These are phyloP conservation scores for Corinectria fuckeliana DNA, from an alignment of 2,329 filamentous ascomycete species.

Conservation along the genomic window DNA sequence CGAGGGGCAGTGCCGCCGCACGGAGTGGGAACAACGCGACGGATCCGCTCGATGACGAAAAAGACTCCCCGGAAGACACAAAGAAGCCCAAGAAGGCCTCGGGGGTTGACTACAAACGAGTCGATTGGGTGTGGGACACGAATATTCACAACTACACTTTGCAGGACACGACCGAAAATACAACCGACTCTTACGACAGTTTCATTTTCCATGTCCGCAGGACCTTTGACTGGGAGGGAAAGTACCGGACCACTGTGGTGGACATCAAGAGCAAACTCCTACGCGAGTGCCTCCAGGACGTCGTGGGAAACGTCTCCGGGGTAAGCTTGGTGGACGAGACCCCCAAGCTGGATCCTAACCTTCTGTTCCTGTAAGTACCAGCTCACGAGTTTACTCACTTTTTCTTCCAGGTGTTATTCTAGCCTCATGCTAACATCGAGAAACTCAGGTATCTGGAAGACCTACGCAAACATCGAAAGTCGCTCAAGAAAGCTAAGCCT, in stretches of 20 bases:
- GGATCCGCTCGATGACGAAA: slow-evolving; percentile 9
- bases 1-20: neutral
- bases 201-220: slow-evolving; percentile 85
- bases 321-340: slow-evolving; percentile 82
- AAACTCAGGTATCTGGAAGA: slow-evolving; percentile 75
- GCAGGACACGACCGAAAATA: slow-evolving; percentile 58
- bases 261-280: slow-evolving; percentile 87
- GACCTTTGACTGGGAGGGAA: slow-evolving; percentile 84
- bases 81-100: slow-evolving; percentile 21
- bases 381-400: neutral
- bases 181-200: slow-evolving; percentile 68
- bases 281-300: slow-evolving; percentile 63
- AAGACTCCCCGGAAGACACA: neutral
- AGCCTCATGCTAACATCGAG: neutral
- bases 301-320: slow-evolving; percentile 50
- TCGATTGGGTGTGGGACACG: slow-evolving; percentile 62
- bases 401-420: neutral
- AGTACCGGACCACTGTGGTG: slow-evolving; percentile 74
- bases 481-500: slow-evolving; percentile 64
- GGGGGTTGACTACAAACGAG: slow-evolving; percentile 54
- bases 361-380: slow-evolving; percentile 65
- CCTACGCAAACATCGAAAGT: slow-evolving; percentile 68
- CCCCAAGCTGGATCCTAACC: slow-evolving; percentile 74
- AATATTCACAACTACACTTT: slow-evolving; percentile 59
- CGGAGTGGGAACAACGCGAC: neutral